Evolutionary conservation across 2,329 filamentous ascomycete genomes (phyloP), one percentile per base, ranked within the genome.

Genomic region (Verticillium isaacii): DNA sequence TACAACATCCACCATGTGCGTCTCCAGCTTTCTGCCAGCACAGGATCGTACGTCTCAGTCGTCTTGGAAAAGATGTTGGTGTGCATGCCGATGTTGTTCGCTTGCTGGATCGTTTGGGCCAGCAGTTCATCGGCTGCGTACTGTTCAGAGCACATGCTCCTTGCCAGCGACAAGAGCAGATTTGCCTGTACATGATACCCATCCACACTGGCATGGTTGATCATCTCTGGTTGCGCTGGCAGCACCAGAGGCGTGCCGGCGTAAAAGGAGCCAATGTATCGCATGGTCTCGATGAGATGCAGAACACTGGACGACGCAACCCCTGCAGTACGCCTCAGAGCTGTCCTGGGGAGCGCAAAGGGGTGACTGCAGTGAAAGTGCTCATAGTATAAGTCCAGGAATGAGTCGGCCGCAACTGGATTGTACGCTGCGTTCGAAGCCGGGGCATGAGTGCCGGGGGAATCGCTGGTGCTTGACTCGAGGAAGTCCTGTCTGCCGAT

Each of bases 1-100:
- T 84, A 89, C 45, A 91, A 69, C 68, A 86, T 84, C 89, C 89
- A 92, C 89, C 89, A 92, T 1, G 88, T 91, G 52, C 89, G 80
- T 58, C 89, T 82, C 77, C 86, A 82, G 65, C 81, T 85, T 68
- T 92, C 89, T 52, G 83, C 81, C 19, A 77, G 57, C 0, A 75
- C 66, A 1, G 78, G 71, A 62, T 87, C 80, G 2, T 78, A 57
- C 78, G 7, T 75, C 72, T 9, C 82, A 80, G 60, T 83, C 72
- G 2, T 73, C 66, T 1, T 74, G 63, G 1, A 86, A 82, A 67
- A 84, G 90, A 0, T 80, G 78, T 25, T 76, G 73, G 91, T 81
- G 1, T 85, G 82, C 3, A 91, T 71, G 6, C 85, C 79, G 2
- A 89, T 73, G 0, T 86, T 87, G 66, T 4, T 82, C 76, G 14